phyloP scores from a whole-genome alignment of 2,329 filamentous ascomycete species.

The Fusarium tupiense region DNA sequence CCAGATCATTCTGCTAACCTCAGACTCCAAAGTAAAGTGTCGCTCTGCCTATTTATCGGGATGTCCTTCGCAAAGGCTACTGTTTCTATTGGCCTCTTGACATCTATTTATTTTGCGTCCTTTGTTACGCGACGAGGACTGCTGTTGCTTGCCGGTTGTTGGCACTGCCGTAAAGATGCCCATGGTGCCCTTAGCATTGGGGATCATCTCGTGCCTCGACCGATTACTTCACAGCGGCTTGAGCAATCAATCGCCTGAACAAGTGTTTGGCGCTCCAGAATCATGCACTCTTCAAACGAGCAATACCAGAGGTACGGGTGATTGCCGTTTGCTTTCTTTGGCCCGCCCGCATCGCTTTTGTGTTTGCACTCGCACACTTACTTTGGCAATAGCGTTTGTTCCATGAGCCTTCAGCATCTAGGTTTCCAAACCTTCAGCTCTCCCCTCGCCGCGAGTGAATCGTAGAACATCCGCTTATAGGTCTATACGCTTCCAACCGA shows the following conservation, averaged over 20 bases:
- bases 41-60: not conserved
- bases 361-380: not conserved
- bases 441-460: not conserved
- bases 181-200: not conserved
- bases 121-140: not conserved
- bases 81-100: not conserved
- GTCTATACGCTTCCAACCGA: not conserved
- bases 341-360: not conserved
- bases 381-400: no score
- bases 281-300: not conserved
- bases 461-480: not conserved
- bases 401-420: not conserved
- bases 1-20: not conserved
- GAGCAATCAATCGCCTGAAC: not conserved
- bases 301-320: not conserved
- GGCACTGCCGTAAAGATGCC: not conserved
- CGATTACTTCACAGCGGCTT: not conserved
- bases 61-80: not conserved
- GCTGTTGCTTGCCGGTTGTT: not conserved
- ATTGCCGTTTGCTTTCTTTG: not conserved
- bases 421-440: not conserved
- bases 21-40: not conserved
- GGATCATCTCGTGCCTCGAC: not conserved
- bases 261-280: not conserved
- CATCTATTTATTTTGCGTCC: no score